A percentile compares a stretch with the other conserved stretches of the same genome.
phyloP scores from a whole-genome alignment of 768 basidiomycete genomes.

The Stropharia rugosoannulata region DNA sequence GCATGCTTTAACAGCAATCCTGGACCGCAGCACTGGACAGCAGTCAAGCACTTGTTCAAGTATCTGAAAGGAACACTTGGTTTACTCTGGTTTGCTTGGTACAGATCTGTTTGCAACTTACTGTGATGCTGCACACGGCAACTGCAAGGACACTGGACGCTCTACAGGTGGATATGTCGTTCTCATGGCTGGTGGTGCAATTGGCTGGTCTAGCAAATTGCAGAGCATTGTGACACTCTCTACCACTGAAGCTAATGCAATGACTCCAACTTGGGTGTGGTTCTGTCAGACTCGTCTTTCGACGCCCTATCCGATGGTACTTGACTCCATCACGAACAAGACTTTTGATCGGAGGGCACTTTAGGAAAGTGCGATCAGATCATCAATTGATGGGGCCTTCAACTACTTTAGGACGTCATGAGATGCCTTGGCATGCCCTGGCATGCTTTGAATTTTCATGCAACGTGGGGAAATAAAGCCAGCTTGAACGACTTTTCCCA shows the following conservation, averaged over 20 bases:
- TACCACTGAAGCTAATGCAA: slow-evolving; percentile 34
- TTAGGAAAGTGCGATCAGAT: too few relatives aligned
- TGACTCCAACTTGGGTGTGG: too few relatives aligned
- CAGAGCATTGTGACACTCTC: slow-evolving; percentile 29
- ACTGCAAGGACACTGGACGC: slow-evolving; percentile 20
- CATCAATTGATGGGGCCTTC: too few relatives aligned
- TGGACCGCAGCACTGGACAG: slow-evolving; percentile 27
- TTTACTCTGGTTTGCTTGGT: slow-evolving; percentile 6
- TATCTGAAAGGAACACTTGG: slow-evolving; percentile 11
- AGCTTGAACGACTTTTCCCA: too few relatives aligned
- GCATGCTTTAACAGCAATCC: slow-evolving; percentile 23
- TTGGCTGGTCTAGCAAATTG: slow-evolving; percentile 12
- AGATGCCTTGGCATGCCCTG: too few relatives aligned
- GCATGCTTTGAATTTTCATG: too few relatives aligned
- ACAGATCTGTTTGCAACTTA: slow-evolving; percentile 14
- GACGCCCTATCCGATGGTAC: too few relatives aligned
- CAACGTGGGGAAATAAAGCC: too few relatives aligned
- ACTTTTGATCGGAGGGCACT: too few relatives aligned
- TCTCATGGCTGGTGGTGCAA: slow-evolving; percentile 19
- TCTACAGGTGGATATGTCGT: slow-evolving; percentile 30
- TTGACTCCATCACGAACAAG: too few relatives aligned
- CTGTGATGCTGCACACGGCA: slow-evolving; percentile 29
- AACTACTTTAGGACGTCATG: too few relatives aligned
- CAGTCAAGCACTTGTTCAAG: slow-evolving; percentile 24
- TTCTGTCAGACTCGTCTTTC: too few relatives aligned